phyloP scores from a whole-genome alignment of 805 yeast species.

The Candida jianshihensis region DNA sequence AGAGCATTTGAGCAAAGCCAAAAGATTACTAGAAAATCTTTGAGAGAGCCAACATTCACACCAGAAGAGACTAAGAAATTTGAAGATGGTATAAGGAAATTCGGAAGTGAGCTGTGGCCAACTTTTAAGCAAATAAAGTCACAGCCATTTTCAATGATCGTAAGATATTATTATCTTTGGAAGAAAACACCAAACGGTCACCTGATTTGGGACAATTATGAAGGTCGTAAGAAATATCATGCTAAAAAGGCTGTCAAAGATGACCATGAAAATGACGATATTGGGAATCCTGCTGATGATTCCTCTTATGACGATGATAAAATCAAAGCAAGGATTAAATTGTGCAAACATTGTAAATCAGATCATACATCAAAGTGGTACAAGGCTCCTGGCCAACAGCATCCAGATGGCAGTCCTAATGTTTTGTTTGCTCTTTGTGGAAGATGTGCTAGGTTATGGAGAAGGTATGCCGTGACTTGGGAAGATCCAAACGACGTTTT shows the following conservation, averaged over 20 bases:
- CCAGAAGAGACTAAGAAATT: slow-evolving; percentile 58
- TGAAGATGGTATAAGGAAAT: slow-evolving; percentile 64
- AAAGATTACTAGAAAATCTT: slow-evolving; percentile 44
- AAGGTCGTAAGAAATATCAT: slow-evolving; percentile 65
- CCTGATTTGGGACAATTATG: slow-evolving; percentile 73
- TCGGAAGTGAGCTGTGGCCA: slow-evolving; percentile 75
- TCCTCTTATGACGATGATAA: slow-evolving; percentile 59
- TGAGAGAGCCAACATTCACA: slow-evolving; percentile 74
- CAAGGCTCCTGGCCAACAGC: slow-evolving; percentile 56
- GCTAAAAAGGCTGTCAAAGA: slow-evolving; percentile 6
- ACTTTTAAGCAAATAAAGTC: slow-evolving; percentile 66
- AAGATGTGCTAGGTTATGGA: slow-evolving; percentile 88
- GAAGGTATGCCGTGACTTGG: slow-evolving; percentile 86
- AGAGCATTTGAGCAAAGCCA: slow-evolving; percentile 41
- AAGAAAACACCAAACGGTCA: slow-evolving; percentile 77
- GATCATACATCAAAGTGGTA: slow-evolving; percentile 56
- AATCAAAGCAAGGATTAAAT: slow-evolving; percentile 34
- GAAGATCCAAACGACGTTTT: slow-evolving; percentile 65
- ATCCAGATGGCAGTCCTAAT: slow-evolving; percentile 24
- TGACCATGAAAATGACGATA: slow-evolving; percentile 17
- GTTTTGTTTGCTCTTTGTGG: slow-evolving; percentile 60
- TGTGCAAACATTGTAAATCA: slow-evolving; percentile 71
- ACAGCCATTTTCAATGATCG: slow-evolving; percentile 72
- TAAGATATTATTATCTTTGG: slow-evolving; percentile 86
- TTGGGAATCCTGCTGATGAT: slow-evolving; percentile 48